Percentiles rank a stretch among this genome's conserved stretches.
These are phyloP conservation scores for Nakazawaea ernobii DNA, from an alignment of 805 yeast species.

Conservation along the genomic window DNA sequence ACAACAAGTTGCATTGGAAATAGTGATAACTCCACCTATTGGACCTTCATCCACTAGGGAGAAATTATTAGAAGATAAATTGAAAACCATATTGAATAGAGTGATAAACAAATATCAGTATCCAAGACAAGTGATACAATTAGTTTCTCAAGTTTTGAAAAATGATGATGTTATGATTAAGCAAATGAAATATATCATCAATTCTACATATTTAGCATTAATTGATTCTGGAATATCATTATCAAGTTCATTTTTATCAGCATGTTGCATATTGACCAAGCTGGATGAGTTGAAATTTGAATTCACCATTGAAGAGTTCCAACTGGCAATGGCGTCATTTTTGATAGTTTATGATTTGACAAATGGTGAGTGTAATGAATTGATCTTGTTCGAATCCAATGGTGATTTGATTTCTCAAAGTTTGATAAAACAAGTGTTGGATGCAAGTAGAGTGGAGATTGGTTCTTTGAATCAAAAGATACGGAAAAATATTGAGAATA, in stretches of 20 bases:
- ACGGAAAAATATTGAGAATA: slow-evolving; percentile 42
- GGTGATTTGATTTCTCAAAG: slow-evolving; percentile 42
- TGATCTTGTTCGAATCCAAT: slow-evolving; percentile 62
- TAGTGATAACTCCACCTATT: slow-evolving; percentile 68
- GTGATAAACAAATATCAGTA: slow-evolving; percentile 56
- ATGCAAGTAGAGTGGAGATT: slow-evolving; percentile 42
- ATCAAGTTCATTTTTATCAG: slow-evolving; percentile 54
- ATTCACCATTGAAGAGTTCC: slow-evolving; percentile 43
- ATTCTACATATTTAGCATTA: slow-evolving; percentile 62
- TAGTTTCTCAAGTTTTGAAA: slow-evolving; percentile 60
- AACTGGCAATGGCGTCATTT: slow-evolving; percentile 52
- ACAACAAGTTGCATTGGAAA: slow-evolving; percentile 68
- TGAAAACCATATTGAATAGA: slow-evolving; percentile 55
- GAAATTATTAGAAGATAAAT: slow-evolving; percentile 63
- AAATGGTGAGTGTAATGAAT: slow-evolving; percentile 42
- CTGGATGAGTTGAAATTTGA: slow-evolving; percentile 27
- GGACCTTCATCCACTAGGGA: slow-evolving; percentile 77
- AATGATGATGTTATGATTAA: slow-evolving; percentile 36
- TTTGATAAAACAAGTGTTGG: slow-evolving; percentile 48
- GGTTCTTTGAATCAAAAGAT: slow-evolving; percentile 31
- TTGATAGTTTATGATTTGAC: slow-evolving; percentile 54
- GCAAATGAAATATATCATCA: slow-evolving; percentile 1
- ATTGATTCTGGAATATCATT: slow-evolving; percentile 76
- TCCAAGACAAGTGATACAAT: slow-evolving; percentile 75
- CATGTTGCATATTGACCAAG: slow-evolving; percentile 36